These are phyloP conservation scores for Coniosporium tulheliwenetii DNA, from an alignment of 2,329 filamentous ascomycete species.

Conservation along the genomic window DNA sequence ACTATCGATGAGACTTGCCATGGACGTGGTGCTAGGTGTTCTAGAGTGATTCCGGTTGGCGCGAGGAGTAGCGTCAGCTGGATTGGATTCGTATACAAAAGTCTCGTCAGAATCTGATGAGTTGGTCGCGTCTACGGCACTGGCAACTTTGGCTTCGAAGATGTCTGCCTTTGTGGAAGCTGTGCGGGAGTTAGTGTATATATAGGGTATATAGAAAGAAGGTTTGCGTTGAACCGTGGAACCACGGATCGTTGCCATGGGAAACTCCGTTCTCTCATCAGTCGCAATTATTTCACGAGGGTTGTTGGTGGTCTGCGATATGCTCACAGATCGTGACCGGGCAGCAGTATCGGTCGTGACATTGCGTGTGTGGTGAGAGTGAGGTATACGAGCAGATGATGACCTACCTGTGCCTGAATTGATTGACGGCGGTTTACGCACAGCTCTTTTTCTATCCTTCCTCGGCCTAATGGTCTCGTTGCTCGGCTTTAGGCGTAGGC, in stretches of 20 bases:
- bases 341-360: too few species aligned
- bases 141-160: constrained; percentile 93
- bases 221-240: not conserved
- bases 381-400: not conserved
- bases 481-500: constrained; percentile 72
- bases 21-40: constrained; percentile 83
- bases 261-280: constrained; percentile 9
- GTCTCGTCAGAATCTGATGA: constrained; percentile 97
- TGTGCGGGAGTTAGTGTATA: constrained; percentile 24
- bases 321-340: too few species aligned
- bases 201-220: constrained; percentile 5
- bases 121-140: constrained; percentile 86
- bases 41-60: constrained; percentile 78
- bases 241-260: not conserved
- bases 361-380: not conserved
- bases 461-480: constrained; percentile 91
- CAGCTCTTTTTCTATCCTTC: constrained; percentile 74
- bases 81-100: constrained; percentile 98
- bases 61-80: constrained; percentile 42
- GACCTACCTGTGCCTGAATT: constrained; percentile 58
- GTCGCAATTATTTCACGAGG: constrained; percentile 8
- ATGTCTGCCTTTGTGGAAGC: constrained; percentile 94
- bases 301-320: too few species aligned
- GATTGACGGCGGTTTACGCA: constrained; percentile 59
- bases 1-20: constrained; percentile 52